phyloP scores from a whole-genome alignment of 1,284 basidiomycete species.

The Pholiota adiposa region DNA sequence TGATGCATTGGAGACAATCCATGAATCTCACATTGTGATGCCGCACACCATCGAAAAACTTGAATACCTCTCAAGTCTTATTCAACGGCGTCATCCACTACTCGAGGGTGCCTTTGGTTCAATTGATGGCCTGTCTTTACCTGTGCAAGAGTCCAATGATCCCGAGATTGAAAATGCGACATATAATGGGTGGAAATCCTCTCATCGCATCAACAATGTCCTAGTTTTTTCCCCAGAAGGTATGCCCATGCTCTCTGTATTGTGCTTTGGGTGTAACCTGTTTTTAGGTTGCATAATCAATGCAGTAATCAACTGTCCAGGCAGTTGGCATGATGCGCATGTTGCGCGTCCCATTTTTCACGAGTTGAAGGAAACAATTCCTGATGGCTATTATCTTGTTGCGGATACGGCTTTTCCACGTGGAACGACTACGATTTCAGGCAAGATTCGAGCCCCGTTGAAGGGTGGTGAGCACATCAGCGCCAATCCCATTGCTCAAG shows the following conservation, averaged over 20 bases:
- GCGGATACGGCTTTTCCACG: slow-evolving; percentile 49
- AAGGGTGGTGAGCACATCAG: slow-evolving; percentile 39
- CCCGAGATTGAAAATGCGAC: slow-evolving; percentile 49
- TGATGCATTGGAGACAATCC: slow-evolving; percentile 32
- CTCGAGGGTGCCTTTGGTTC: slow-evolving; percentile 45
- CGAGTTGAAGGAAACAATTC: slow-evolving; percentile 34
- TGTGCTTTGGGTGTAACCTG: no score
- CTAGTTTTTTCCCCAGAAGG: slow-evolving; percentile 37
- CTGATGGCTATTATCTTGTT: slow-evolving; percentile 44
- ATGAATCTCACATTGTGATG: slow-evolving; percentile 33
- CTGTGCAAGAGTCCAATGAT: slow-evolving; percentile 35
- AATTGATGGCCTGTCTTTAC: slow-evolving; percentile 37
- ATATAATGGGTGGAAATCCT: slow-evolving; percentile 51
- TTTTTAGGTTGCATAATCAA: slow-evolving; percentile 44
- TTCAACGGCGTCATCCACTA: slow-evolving; percentile 37
- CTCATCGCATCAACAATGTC: slow-evolving; percentile 41
- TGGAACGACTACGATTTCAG: slow-evolving; percentile 27
- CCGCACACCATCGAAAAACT: no score
- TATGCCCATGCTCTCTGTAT: no score
- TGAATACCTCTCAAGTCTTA: slow-evolving; percentile 31
- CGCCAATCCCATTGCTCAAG: slow-evolving; percentile 23
- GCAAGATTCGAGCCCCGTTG: slow-evolving; percentile 42
- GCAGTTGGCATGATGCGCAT: slow-evolving; percentile 52
- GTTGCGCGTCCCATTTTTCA: slow-evolving; percentile 43
- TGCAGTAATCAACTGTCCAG: slow-evolving; percentile 41